phyloP scores from a whole-genome alignment of 768 basidiomycete genomes.

The Thelephora aurantiotincta region DNA sequence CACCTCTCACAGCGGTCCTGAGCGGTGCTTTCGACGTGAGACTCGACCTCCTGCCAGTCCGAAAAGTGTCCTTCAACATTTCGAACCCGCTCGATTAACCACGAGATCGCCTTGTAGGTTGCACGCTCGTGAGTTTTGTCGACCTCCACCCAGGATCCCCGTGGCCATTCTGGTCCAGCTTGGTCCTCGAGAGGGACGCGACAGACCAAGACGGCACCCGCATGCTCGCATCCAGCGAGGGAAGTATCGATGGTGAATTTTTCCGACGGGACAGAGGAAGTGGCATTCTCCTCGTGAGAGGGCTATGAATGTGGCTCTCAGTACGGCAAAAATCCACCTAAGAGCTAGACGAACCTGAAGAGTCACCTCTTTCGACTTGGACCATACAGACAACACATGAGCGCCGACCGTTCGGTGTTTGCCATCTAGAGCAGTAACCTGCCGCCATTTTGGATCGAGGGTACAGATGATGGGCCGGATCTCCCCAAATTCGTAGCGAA shows the following conservation, averaged over 20 bases:
- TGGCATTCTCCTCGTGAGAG: slow-evolving; percentile 36
- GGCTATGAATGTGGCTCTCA: slow-evolving; percentile 25
- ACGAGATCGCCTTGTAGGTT: slow-evolving; percentile 70
- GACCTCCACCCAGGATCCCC: slow-evolving; percentile 59
- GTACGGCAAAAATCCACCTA: not conserved
- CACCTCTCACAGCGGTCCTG: slow-evolving; percentile 60
- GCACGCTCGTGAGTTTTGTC: slow-evolving; percentile 78
- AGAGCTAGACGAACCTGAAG: slow-evolving; percentile 33
- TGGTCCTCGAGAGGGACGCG: slow-evolving; percentile 55
- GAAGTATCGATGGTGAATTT: slow-evolving; percentile 35
- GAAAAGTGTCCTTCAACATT: slow-evolving; percentile 52
- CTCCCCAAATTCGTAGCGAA: slow-evolving; percentile 72
- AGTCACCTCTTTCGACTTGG: slow-evolving; percentile 27
- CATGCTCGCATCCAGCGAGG: slow-evolving; percentile 53
- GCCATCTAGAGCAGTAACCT: slow-evolving; percentile 31
- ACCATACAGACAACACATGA: slow-evolving; percentile 55
- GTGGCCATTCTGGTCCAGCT: slow-evolving; percentile 70
- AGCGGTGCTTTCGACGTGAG: slow-evolving; percentile 17
- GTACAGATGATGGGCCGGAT: slow-evolving; percentile 64
- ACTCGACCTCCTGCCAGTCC: slow-evolving; percentile 49
- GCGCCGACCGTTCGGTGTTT: slow-evolving; percentile 34
- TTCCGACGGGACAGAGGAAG: slow-evolving; percentile 48
- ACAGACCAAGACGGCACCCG: slow-evolving; percentile 70
- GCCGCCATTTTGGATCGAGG: slow-evolving; percentile 69
- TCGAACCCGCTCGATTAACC: slow-evolving; percentile 77